phyloP scores from a whole-genome alignment of 805 yeast genomes.

The Blastobotrys muscicola region DNA sequence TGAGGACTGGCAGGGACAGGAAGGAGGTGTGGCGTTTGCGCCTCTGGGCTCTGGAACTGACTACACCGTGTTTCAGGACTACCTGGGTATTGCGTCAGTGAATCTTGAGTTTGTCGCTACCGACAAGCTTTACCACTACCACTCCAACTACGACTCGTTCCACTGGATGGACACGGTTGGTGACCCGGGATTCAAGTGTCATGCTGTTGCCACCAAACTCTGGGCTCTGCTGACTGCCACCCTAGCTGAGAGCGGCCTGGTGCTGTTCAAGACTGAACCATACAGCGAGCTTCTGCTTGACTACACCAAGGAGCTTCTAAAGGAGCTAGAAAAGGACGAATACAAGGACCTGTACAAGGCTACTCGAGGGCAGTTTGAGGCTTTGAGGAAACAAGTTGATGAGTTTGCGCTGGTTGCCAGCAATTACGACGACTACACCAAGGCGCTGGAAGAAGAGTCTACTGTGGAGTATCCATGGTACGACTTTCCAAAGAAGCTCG shows the following conservation, averaged over 20 bases:
- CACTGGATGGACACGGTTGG: constrained; percentile 59
- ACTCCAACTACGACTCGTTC: constrained; percentile 63
- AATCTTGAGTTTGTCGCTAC: constrained; percentile 46
- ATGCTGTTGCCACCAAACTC: constrained; percentile 45
- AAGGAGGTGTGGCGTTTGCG: constrained; percentile 28
- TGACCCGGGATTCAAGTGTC: constrained; percentile 54
- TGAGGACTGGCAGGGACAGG: constrained; percentile 25
- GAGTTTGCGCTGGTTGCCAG: constrained; percentile 26
- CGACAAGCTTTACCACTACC: constrained; percentile 64
- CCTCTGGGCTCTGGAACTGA: constrained; percentile 66
- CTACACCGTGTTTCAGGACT: constrained; percentile 38
- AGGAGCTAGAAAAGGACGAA: constrained; percentile 28
- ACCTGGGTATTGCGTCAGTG: constrained; percentile 35
- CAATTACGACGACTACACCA: constrained; percentile 40
- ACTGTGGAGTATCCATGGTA: constrained; percentile 74
- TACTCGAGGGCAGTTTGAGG: constrained; percentile 9
- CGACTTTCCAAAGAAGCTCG: constrained; percentile 24
- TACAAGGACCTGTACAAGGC: constrained; percentile 1
- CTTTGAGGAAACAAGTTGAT: constrained; percentile 13
- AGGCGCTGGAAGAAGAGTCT: constrained; percentile 40
- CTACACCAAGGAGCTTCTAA: constrained; percentile 31
- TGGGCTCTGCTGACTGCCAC: constrained; percentile 42
- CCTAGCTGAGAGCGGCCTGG: constrained; percentile 40
- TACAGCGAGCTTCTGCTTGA: constrained; percentile 33
- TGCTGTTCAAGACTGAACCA: constrained; percentile 33